These are phyloP conservation scores for Arctium lappa DNA, from an alignment of 129 eudicot species.

Conservation along the genomic window DNA sequence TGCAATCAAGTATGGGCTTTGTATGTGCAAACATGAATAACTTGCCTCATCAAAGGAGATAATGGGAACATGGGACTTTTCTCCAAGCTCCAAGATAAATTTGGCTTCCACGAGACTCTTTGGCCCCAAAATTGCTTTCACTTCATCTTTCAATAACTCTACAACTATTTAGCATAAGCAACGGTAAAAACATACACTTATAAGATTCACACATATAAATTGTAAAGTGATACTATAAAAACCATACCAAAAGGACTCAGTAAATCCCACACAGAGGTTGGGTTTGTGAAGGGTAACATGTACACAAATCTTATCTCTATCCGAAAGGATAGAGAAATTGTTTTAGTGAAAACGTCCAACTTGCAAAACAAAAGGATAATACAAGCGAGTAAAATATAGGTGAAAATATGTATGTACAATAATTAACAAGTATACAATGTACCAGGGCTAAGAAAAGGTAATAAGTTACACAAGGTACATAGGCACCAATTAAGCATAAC, in stretches of 20 bases:
- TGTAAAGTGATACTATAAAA: background rate
- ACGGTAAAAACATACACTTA: background rate
- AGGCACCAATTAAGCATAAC: background rate
- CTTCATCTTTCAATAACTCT: background rate
- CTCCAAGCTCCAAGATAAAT: constrained; percentile 14
- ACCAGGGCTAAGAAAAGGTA: background rate
- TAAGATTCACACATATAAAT: background rate
- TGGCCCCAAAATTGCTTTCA: background rate
- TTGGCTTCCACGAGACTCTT: background rate
- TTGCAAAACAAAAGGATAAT: background rate
- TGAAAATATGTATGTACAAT: background rate
- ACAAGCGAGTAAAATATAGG: background rate
- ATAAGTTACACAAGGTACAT: background rate
- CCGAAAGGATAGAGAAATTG: background rate
- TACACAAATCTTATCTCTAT: too few species aligned
- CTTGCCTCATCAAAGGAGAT: constrained; percentile 6
- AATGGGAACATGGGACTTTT: constrained; percentile 11
- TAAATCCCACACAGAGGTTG: background rate
- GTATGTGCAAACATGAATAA: background rate
- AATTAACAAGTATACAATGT: background rate
- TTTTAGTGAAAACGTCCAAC: background rate
- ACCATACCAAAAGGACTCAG: too few species aligned
- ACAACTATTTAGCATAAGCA: background rate
- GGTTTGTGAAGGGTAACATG: background rate
- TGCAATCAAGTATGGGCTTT: constrained; percentile 7